Evolutionary conservation across 306 rosid genomes (phyloP), one percentile per base, ranked within the genome.

Genomic region (Abrus precatorius): DNA sequence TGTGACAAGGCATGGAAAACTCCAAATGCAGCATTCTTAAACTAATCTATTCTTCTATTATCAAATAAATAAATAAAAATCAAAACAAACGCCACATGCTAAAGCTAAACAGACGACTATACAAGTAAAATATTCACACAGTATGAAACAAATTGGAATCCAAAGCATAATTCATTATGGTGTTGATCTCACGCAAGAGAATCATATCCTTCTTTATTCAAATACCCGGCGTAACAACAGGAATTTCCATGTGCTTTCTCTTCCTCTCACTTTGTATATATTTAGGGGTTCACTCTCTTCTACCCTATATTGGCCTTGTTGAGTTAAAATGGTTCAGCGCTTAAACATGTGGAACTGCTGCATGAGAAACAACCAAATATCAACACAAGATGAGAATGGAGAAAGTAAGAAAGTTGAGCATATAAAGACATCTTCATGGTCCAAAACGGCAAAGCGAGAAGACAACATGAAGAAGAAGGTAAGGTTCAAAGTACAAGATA

Each of bases 301-400:
- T 72, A 70, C 59, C 48, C 29, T 55, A 47, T 34, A 6, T 34
- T 67, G 12, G 14, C 61, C 14, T 32, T 48, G 7, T 44, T 47
- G 45, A 65, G 49, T 68, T 82, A 6, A 45, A 27, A 3, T 33
- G 32, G 47, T 78, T 70, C 59, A 40, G 64, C 50, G 4, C 13
- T 9, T 34, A 0, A 76, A 66, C 36, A 91, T 94, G 97, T 94
- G 98, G 49, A 94, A 82, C n/a, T 94, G 97, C 74, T 62, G 69
- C 45, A 0, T 92, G 69, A 80, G 38, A 77, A 85, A 55, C 50
- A 87, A 74, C 28, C 80, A 72, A 82, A 72, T 86, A 33, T 80
- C 84, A 66, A 75, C 89, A 56, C 86, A 87, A 54, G 82, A 79
- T 34, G 87, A 88, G 33, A 28, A 78, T 53, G 85, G 76, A n/a